phyloP scores from a whole-genome alignment of 192 early-diverging fungal genomes.

The Dissophora globulifera region DNA sequence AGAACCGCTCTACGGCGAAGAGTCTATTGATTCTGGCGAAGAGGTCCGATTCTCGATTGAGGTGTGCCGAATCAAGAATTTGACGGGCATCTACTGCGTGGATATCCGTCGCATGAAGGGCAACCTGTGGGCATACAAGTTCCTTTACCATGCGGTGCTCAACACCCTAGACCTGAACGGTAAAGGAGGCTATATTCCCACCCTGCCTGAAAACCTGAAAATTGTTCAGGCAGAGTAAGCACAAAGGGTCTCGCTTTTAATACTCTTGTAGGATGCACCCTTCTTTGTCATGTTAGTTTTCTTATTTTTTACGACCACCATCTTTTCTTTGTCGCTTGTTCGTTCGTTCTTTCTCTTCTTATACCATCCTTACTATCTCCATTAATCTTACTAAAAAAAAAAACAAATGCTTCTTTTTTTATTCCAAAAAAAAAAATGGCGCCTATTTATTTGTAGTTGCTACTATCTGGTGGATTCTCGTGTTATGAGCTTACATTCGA shows the following conservation, averaged over 20 bases:
- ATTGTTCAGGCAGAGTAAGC: constrained; percentile 20
- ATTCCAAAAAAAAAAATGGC: constrained; percentile 3
- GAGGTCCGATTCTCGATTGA: constrained; percentile 93
- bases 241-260: no score
- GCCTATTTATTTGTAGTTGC: no score
- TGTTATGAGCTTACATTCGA: neutral
- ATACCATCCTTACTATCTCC: neutral
- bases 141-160: constrained; percentile 72
- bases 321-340: no score
- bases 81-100: constrained; percentile 81
- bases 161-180: constrained; percentile 59
- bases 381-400: no score
- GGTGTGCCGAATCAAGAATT: constrained; percentile 91
- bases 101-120: constrained; percentile 79
- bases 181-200: constrained; percentile 59
- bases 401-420: no score
- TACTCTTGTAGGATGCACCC: no score
- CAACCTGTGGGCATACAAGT: constrained; percentile 85
- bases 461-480: no score
- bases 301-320: no score
- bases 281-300: no score
- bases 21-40: constrained; percentile 71
- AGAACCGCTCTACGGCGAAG: constrained; percentile 64
- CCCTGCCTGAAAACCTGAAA: constrained; percentile 43
- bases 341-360: neutral